Base-by-base conservation (phyloP, 139 green algal species). In the Limnomonas spitsbergensis region DNA sequence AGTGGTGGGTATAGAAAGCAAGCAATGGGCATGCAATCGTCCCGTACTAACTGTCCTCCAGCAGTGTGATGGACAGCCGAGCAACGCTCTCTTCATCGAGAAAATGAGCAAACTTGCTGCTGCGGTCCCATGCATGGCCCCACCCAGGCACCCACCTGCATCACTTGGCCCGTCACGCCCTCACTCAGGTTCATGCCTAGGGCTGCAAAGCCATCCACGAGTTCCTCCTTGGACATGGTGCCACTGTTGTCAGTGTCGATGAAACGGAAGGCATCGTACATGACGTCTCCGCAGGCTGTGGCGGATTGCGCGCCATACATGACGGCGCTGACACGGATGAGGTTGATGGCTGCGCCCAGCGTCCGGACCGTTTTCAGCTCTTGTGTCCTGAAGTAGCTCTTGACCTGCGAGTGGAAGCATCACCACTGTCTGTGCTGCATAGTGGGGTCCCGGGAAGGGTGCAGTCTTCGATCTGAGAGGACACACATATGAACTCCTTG, bases 211-310 rank as follows among this genome's bases (percentile, higher is more conserved):
- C 68, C 79, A 40, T 83, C 73, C 0, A 52, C 40, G 2, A 83
- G 54, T 72, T 83, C 79, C 3, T 80, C 56, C 29, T 32, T 70
- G 29, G 14, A 35, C 4, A 70, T 7, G n/a, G 9, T 36, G n/a
- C 56, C 56, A 70, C 68, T 75, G 38, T 38, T 31, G 72, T 83
- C 79, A 26, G 34, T 37, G 35, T 83, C 79, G 39, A 83, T 77
- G 73, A 79, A 83, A 1, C 40, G 38, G 76, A 87, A 87, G 3
- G 78, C 72, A 27, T 87, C 75, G 38, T 70, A 82, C 42, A 87
- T 76, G 61, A 73, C 31, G 76, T 87, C 78, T n/a, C 78, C 79
- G 0, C 42, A 76, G 54, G 14, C 2, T 24, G 32, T 69, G 26
- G 75, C 52, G 0, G 32, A 4, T 38, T 81, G 40, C 14, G 52